A percentile compares a stretch with the other conserved stretches of the same genome.
These are phyloP conservation scores for Nakaseomyces delphensis DNA, from an alignment of 1,139 yeast species.

Conservation along the genomic window DNA sequence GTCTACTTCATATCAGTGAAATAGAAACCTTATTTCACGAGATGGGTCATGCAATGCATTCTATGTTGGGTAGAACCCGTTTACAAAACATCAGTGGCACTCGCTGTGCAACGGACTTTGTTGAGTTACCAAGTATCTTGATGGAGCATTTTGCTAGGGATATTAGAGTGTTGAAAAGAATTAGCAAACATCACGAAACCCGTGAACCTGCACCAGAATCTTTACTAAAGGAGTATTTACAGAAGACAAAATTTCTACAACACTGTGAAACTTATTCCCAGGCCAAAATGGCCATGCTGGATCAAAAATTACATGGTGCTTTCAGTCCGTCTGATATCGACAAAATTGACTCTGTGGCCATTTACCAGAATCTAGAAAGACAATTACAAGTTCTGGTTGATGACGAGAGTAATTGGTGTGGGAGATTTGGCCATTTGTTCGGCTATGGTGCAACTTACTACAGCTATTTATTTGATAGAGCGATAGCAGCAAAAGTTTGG, in stretches of 20 bases:
- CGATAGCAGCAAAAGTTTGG: slow-evolving; percentile 87
- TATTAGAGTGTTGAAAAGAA: slow-evolving; percentile 59
- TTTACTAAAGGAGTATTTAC: slow-evolving; percentile 44
- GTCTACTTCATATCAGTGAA: slow-evolving; percentile 61
- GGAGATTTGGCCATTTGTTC: slow-evolving; percentile 85
- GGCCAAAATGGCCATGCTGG: slow-evolving; percentile 81
- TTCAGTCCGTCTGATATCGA: slow-evolving; percentile 18
- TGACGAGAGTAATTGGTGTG: slow-evolving; percentile 76
- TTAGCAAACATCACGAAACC: slow-evolving; percentile 67
- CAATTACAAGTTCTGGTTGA: slow-evolving; percentile 51
- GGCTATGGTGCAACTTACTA: slow-evolving; percentile 94
- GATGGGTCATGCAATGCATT: slow-evolving; percentile 99
- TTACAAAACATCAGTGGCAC: slow-evolving; percentile 92
- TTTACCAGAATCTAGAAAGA: slow-evolving; percentile 60
- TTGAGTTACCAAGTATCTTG: slow-evolving; percentile 86
- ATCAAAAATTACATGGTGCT: slow-evolving; percentile 63
- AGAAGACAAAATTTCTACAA: slow-evolving; percentile 47
- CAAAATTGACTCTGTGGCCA: slow-evolving; percentile 39
- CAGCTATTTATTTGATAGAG: slow-evolving; percentile 84
- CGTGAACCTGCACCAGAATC: slow-evolving; percentile 50
- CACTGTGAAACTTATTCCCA: slow-evolving; percentile 79
- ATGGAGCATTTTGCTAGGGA: slow-evolving; percentile 92
- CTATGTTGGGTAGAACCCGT: slow-evolving; percentile 87
- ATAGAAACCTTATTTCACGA: slow-evolving; percentile 94
- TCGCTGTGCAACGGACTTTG: slow-evolving; percentile 92